Evolutionary conservation across 306 rosid species (phyloP), one percentile per base, ranked within the genome.

Genomic region (Abrus pulchellus): DNA sequence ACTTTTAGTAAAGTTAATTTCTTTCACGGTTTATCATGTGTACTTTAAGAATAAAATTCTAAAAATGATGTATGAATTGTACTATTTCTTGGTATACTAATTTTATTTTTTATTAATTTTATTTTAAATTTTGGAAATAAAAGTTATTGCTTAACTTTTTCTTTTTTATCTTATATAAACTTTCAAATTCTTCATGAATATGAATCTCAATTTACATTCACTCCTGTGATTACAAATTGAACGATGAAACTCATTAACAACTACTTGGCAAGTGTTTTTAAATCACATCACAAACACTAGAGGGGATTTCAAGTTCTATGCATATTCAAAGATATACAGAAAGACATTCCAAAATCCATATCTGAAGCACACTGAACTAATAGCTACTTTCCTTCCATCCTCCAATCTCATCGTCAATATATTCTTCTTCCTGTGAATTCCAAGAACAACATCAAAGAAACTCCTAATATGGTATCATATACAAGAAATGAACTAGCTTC

Each of bases 381-480:
- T 48, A 68, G 29, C 61, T 45, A 64, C 98, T 91, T 45, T 89
- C 77, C 88, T 76, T 90, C 98, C 98, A 91, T 81, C 94, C 97
- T 75, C 98, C 98, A 74, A 75, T 6, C 2, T 86, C 83, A 12
- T 62, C 72, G 5, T 63, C 90, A 13, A 3, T 71, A 49, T 54
- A 55, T 49, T 75, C 83, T 38, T 77, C 83, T 54, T 52, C 92
- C 98, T 93, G 63, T 55, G 74, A 84, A 57, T 85, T 79, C 74
- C 77, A 72, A 80, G 2, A 75, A 70, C 50, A n/a, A 66, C 65
- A 30, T 84, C 67, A 80, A 80, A 56, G 55, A 74, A 68, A 76
- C 57, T 68, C 50, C 27, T 28, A 56, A 53, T 6, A 60, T 47
- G 54, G 30, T 64, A 57, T 28, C 32, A 75, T 48, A 50, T 50